Evolutionary conservation across 192 early-diverging fungal species (phyloP), one percentile per base, ranked within the genome.

Genomic region (Ambispora gerdemannii): DNA sequence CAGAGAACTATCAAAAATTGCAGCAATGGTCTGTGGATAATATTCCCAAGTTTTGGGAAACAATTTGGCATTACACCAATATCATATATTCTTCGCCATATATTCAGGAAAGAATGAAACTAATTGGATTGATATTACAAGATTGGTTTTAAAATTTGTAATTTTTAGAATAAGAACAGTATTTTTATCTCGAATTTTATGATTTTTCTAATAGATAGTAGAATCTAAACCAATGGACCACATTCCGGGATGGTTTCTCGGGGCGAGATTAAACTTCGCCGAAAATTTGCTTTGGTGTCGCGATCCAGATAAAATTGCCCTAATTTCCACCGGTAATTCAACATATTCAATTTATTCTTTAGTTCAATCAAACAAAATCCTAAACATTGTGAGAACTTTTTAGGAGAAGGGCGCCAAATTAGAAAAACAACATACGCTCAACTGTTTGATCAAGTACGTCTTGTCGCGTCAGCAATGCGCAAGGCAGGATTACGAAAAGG

Each of bases 201-300:
- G n/a, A 6, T 32, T 32, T 2, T 53, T 8, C 17, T 4, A 25
- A 10, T 64, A 94, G 6, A 72, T 98, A 4, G 91, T 96, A 71
- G 70, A 76, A 25, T 70, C 74, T 25, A 85, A 83, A 30, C 81
- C 84, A 3, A 98, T 98, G 91, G 89, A 91, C 75, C 64, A 78
- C 33, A 92, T 97, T 62, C 95, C 96, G 13, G 86, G 85, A 52
- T 98, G 96, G 96, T 98, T 97, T 77, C 31, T 73, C n/a, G 93
- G 89, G 2, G 84, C 90, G 0, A 77, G 77, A 19, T 78, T 98
- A 33, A 98, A 98, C 81, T 96, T 92, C 78, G 89, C 97, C 25
- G 94, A 98, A 74, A 96, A 97, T 75, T 70, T 94, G 13, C 74
- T 98, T 24, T 80, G 80, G 73, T 80, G 77, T 55, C 78, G 80